Evolutionary conservation across 1,284 basidiomycete genomes (phyloP).

Genomic region (Boletus hoseneyae): DNA sequence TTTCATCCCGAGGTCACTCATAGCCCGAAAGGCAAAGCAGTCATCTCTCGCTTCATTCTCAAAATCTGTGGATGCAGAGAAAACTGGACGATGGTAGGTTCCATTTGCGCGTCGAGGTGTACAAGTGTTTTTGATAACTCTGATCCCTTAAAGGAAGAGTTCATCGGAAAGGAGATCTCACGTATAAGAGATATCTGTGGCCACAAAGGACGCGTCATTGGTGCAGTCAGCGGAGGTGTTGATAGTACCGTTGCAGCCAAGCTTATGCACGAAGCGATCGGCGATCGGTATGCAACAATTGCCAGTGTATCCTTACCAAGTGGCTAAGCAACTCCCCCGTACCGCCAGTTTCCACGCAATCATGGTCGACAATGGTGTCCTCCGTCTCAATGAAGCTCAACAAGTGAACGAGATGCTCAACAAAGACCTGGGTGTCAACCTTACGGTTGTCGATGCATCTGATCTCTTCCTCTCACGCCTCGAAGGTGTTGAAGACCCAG

Average conservation of each 20-base stretch:
- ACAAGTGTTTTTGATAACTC: slow-evolving; percentile 1
- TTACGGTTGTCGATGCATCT: slow-evolving; percentile 95
- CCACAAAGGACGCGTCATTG: slow-evolving; percentile 92
- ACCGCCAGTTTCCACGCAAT: slow-evolving; percentile 89
- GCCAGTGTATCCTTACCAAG: neutral
- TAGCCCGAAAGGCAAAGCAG: slow-evolving; percentile 85
- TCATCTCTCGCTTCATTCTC: slow-evolving; percentile 86
- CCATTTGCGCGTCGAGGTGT: neutral
- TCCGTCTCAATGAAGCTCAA: slow-evolving; percentile 87
- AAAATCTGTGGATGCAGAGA: slow-evolving; percentile 81
- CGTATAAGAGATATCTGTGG: slow-evolving; percentile 97
- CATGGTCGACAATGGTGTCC: slow-evolving; percentile 99
- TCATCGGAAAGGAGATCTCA: slow-evolving; percentile 96
- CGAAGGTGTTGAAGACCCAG: slow-evolving; percentile 91
- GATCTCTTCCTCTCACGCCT: slow-evolving; percentile 91
- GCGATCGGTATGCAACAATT: slow-evolving; percentile 68
- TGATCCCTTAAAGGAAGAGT: slow-evolving; percentile 69
- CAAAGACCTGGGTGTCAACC: slow-evolving; percentile 92
- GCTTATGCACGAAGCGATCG: slow-evolving; percentile 99
- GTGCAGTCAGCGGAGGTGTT: slow-evolving; percentile 96
- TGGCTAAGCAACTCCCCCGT: neutral
- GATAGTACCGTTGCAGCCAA: slow-evolving; percentile 98
- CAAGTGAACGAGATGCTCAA: slow-evolving; percentile 97
- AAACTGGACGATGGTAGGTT: slow-evolving; percentile 92
- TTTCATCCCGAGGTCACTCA: slow-evolving; percentile 99